Percentiles rank a stretch among this genome's conserved stretches.
These are phyloP conservation scores for Citrus hindsii DNA, from an alignment of 345 rosid genomes.

Conservation along the genomic window DNA sequence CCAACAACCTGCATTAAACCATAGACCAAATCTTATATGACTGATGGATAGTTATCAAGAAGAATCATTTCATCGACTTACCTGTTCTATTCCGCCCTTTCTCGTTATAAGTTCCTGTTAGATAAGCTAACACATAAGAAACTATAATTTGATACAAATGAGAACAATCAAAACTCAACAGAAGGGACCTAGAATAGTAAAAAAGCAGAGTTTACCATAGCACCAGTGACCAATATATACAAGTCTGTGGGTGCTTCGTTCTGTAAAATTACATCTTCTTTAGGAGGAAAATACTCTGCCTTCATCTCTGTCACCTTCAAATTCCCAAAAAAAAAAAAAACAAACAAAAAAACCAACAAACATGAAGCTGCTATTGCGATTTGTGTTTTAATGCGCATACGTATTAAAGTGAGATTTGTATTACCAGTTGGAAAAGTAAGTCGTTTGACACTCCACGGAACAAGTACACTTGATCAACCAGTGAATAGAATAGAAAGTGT, in stretches of 20 bases:
- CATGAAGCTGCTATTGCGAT: neutral
- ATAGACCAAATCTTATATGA: neutral
- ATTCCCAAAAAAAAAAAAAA: neutral
- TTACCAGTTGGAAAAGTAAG: conserved; percentile 93
- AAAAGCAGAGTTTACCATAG: conserved; percentile 41
- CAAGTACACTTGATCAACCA: conserved; percentile 72
- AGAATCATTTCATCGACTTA: conserved; percentile 20
- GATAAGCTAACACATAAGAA: conserved; percentile 12
- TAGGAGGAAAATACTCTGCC: conserved; percentile 90
- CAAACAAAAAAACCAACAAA: neutral
- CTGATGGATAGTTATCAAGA: conserved; percentile 1
- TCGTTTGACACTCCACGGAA: conserved; percentile 88
- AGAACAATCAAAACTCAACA: neutral
- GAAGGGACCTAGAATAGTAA: neutral
- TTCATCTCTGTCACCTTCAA: conserved; percentile 84
- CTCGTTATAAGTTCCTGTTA: conserved; percentile 59
- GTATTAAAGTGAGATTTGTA: neutral
- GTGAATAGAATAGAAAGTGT: conserved; percentile 65
- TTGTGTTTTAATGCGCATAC: neutral
- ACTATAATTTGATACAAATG: neutral
- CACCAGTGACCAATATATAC: conserved; percentile 78
- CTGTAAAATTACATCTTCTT: conserved; percentile 85
- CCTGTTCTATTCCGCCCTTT: conserved; percentile 67
- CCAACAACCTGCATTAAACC: conserved; percentile 47
- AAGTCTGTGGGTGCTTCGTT: conserved; percentile 90